Conservation (phyloP, 1,284 basidiomycete species). For the Apiotrichum sp. region DNA sequence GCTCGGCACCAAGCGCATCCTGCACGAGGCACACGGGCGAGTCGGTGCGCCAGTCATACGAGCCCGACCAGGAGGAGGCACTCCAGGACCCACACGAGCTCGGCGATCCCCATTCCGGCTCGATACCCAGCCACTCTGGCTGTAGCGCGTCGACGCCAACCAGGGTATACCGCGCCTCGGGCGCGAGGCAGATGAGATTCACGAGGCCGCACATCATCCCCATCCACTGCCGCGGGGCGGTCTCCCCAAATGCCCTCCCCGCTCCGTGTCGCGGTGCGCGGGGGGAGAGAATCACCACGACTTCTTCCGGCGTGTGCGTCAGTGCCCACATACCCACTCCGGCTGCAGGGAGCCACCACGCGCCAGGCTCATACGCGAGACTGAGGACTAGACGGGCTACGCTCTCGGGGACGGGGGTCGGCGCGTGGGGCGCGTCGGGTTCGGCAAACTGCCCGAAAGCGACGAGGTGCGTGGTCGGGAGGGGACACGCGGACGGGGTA, state of each 20-base stretch:
- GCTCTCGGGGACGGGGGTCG: conserved; percentile 7
- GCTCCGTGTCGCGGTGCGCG: not conserved
- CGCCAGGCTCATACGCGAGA: conserved; percentile 12
- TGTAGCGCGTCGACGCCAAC: conserved; percentile 11
- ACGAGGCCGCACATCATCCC: conserved; percentile 3
- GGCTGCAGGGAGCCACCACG: conserved; percentile 12
- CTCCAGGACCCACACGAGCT: no score
- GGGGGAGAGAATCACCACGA: not conserved
- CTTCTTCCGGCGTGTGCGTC: not conserved
- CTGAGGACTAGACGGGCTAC: conserved; percentile 13
- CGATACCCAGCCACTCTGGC: conserved; percentile 1
- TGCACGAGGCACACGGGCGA: not conserved
- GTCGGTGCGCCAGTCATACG: conserved; percentile 1
- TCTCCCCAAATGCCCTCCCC: conserved; percentile 1
- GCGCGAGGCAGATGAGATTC: not conserved
- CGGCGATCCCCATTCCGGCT: conserved; percentile 2
- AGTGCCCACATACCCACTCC: not conserved
- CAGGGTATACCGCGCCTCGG: conserved; percentile 6
- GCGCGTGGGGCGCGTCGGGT: conserved; percentile 1
- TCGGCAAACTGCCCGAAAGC: conserved; percentile 13
- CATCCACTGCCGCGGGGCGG: not conserved
- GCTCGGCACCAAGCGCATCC: not conserved
- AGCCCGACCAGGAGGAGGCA: not conserved
- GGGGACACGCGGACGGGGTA: not conserved
- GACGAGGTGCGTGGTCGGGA: conserved; percentile 1